Evolutionary conservation across 331 rosid species (phyloP), one percentile per base, ranked within the genome.

Genomic region (Prunus yedoensis): DNA sequence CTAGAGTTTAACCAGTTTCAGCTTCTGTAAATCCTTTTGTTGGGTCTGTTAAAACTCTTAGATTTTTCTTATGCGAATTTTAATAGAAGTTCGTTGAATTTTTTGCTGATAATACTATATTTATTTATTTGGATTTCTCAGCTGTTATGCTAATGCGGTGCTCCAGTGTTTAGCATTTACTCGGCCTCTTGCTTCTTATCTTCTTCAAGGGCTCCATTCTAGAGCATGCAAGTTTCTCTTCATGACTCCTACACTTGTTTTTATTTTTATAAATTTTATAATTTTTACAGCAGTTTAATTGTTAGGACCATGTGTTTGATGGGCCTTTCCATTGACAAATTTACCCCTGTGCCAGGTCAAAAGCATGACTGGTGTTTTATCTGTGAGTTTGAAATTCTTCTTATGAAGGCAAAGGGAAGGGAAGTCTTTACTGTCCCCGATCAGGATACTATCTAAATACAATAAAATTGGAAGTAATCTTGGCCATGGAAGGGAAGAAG

Each of bases 121-220:
- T 21, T 57, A 10, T 51, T 81, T 71, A 49, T 30, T 74, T 67
- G 53, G 18, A 64, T 49, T 74, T 74, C 54, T 68, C 97, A 92
- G 97, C 81, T 92, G 97, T 78, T 92, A 92, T 46, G 97, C 97
- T 62, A 92, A 92, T 80, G 96, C 96, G 51, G 97, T 90, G 66
- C 97, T 92, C 73, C 93, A 88, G 74, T 92, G 97, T 86, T 74
- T 92, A 85, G 88, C 97, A 57, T 92, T 82, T 79, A 92, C 97
- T 78, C 88, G 87, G 69, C 97, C 97, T 64, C 75, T 92, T 70
- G 78, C 91, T 67, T 82, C 90, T 0, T 92, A 88, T 80, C 80
- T 92, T 68, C 86, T 89, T 77, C 89, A 88, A 70, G 91, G 91
- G 78, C 84, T 88, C 76, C 97, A 92, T 84, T 88, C 91, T n/a